Evolutionary conservation across 2,329 filamentous ascomycete genomes (phyloP).

Genomic region (Colletotrichum falcatum): DNA sequence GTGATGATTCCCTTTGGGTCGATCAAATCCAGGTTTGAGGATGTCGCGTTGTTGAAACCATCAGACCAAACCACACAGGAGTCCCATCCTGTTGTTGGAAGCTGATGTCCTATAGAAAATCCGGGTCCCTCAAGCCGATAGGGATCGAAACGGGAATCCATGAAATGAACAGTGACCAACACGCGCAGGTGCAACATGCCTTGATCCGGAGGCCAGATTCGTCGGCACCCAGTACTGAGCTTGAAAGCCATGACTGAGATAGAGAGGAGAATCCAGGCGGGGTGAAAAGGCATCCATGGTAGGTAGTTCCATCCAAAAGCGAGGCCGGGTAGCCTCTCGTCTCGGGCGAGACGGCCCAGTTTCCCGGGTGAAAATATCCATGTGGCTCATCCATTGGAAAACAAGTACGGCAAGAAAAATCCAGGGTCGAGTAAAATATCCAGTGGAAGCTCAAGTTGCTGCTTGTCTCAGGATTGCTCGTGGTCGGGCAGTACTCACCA

Average conservation of each 20-base stretch:
- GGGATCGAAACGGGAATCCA: constrained; percentile 36
- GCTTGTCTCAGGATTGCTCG: constrained; percentile 23
- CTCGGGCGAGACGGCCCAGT: constrained; percentile 35
- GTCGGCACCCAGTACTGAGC: constrained; percentile 7
- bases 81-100: background rate
- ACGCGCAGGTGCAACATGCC: constrained; percentile 2
- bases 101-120: background rate
- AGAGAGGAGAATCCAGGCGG: background rate
- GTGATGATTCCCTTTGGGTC: background rate
- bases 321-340: constrained; percentile 25
- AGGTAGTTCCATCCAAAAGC: constrained; percentile 24
- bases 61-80: background rate
- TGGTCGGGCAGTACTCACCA: constrained; percentile 55
- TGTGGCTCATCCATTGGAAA: background rate
- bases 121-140: background rate
- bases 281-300: background rate
- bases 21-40: background rate
- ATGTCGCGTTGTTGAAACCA: background rate
- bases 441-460: constrained; percentile 44
- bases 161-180: constrained; percentile 28
- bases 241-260: constrained; percentile 15
- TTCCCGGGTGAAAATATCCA: constrained; percentile 10
- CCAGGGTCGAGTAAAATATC: constrained; percentile 40
- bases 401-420: constrained; percentile 12
- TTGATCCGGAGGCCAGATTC: background rate